phyloP scores from a whole-genome alignment of 73 alveolate species.

The Loxodes magnus region DNA sequence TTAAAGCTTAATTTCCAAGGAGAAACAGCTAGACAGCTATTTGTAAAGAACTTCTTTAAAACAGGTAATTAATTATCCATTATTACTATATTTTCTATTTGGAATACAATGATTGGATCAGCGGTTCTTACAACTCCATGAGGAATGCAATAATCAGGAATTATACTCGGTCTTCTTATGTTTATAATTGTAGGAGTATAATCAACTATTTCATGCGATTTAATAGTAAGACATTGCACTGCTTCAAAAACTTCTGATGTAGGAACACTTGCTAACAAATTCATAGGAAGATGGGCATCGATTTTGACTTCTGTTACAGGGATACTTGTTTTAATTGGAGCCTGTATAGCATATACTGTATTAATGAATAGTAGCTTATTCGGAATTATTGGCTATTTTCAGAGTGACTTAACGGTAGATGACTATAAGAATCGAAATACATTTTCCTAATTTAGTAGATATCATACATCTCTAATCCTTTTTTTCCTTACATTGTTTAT shows the following conservation, averaged over 20 bases:
- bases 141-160: constrained; percentile 49
- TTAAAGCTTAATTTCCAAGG: too few species aligned
- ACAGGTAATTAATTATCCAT: too few species aligned
- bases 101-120: constrained; percentile 86
- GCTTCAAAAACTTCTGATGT: constrained; percentile 26
- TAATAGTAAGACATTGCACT: too few species aligned
- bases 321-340: constrained; percentile 33
- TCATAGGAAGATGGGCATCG: constrained; percentile 6
- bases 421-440: not conserved
- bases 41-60: too few species aligned
- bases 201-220: constrained; percentile 24
- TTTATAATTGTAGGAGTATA: constrained; percentile 23
- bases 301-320: too few species aligned
- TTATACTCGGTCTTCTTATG: constrained; percentile 52
- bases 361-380: constrained; percentile 45
- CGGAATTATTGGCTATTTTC: constrained; percentile 31
- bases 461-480: constrained; percentile 22
- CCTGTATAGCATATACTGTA: constrained; percentile 44
- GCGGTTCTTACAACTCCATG: constrained; percentile 57
- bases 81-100: constrained; percentile 51
- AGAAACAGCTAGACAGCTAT: too few species aligned
- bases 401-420: not conserved
- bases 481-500: constrained; percentile 13
- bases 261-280: not conserved
- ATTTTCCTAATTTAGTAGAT: constrained; percentile 6